Percentiles rank a stretch among this genome's conserved stretches.
Conservation (phyloP, 441 rosid genomes). For the Macaranga tanarius region DNA sequence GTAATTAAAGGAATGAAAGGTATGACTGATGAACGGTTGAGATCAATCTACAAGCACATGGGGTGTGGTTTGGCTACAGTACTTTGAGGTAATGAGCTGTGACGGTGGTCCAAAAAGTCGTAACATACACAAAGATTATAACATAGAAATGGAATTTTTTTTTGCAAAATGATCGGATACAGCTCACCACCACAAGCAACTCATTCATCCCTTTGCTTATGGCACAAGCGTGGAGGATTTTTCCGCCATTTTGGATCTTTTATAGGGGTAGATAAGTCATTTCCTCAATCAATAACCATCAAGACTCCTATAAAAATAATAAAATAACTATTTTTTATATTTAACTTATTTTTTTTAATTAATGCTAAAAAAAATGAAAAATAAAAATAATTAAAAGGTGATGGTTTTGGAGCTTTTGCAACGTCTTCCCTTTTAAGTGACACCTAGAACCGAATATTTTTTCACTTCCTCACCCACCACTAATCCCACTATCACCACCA, state of each 20-base stretch:
- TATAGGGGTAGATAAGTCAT: slow-evolving; percentile 31
- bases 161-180: slow-evolving; percentile 39
- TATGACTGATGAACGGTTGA: slow-evolving; percentile 13
- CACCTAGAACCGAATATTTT: slow-evolving; percentile 35
- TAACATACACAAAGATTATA: slow-evolving; percentile 9
- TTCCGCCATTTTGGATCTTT: not conserved
- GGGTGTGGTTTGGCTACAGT: slow-evolving; percentile 2
- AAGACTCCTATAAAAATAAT: not conserved
- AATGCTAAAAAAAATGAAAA: slow-evolving; percentile 4
- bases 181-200: slow-evolving; percentile 31
- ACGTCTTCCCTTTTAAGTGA: slow-evolving; percentile 57
- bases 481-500: slow-evolving; percentile 25
- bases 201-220: slow-evolving; percentile 25
- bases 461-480: slow-evolving; percentile 17
- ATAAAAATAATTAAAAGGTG: slow-evolving; percentile 13
- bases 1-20: not conserved
- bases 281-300: not conserved
- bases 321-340: not conserved
- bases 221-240: slow-evolving; percentile 27
- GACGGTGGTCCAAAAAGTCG: slow-evolving; percentile 57
- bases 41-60: slow-evolving; percentile 25
- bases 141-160: slow-evolving; percentile 1
- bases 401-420: slow-evolving; percentile 37
- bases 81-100: slow-evolving; percentile 35
- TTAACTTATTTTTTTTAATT: not conserved